Base-by-base conservation (phyloP, 768 basidiomycete genomes). In the Mycena rebaudengoi region DNA sequence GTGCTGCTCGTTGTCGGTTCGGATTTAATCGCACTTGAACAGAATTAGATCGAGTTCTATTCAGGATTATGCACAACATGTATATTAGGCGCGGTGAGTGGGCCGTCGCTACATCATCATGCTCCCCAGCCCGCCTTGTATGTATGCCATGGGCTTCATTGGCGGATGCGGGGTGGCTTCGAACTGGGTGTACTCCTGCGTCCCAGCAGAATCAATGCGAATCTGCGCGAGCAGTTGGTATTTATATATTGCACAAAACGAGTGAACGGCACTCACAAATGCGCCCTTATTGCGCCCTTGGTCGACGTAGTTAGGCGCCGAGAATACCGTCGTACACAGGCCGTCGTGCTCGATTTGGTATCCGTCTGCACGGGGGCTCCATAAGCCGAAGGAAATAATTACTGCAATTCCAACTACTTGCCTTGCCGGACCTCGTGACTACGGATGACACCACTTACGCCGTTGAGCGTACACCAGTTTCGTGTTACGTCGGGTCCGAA, bases 341-440 rank as follows among this genome's bases (percentile, higher is more conserved):
- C 98, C 97, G 66, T 92, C 86, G 71, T 99, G 98, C 74, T 99
- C 98, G 55, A 99, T 84, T 66, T 96, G 90, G 76, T 98, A 99
- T 14, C 98, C 98, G 61, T 92, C 94, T 91, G 70, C n/a, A 37
- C 26, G 44, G 62, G 60, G 29, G 45, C 45, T 44, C 54, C 40
- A 23, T 32, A 53, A 55, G 53, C 54, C 35, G 49, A 43, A 39
- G n/a, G 13, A 32, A 28, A 64, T 13, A 26, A 57, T 46, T 54
- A 55, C 29, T 45, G 30, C 51, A 25, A 75, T n/a, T n/a, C n/a
- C n/a, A n/a, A n/a, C n/a, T n/a, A n/a, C 85, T 61, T 69, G 89
- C 91, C 88, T 83, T 95, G 93, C 62, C 98, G 88, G 55, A 99
- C 97, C 85, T 99, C 98, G 74, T 99, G 98, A 69, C 93, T 95